Base-by-base conservation (phyloP, 225 moss, liverwort and hornwort species). In the Anthoceros angustus region DNA sequence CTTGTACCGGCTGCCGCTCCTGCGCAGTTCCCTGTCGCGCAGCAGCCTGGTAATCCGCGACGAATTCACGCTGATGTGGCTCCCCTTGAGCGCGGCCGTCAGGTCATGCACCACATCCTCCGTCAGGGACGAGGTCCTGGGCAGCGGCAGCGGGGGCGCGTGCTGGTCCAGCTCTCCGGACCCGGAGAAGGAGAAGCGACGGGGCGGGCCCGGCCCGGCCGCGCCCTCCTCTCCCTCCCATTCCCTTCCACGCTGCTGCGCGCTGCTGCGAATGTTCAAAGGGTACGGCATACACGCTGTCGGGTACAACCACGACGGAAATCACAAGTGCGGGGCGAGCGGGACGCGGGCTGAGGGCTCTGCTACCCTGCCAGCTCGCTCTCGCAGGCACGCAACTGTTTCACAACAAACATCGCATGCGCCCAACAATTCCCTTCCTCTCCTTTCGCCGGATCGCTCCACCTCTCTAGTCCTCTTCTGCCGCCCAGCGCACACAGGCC, bases 211-310 rank as follows among this genome's bases (percentile, higher is more conserved):
- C 67, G 50, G 70, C 74, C 81, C 70, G 55, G 73, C 77, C 77
- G 80, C 77, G 67, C 67, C 69, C 73, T 78, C 80, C 69, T 23
- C 55, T 55, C 80, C 80, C 67, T 80, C 83, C 83, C 80, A 83
- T 83, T 68, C 68, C 77, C 70, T 64, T 73, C 64, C 73, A 40
- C 66, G 63, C 65, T 69, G 80, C 79, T 78, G 77, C 67, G 77
- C 23, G 55, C 55, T 62, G 45, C 75, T 67, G 63, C 75, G 74
- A 73, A 70, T 43, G 75, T 75, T 62, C 83, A 78, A 77, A 77
- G 83, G 74, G 77, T 76, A 78, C 73, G 71, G 80, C 83, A 83
- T 83, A 77, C 63, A 68, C 83, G 80, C 70, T 62, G 42, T 70
- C 72, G 32, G 32, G 32, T 32, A 32, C 32, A 32, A 32, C 2